A percentile compares a stretch with the other conserved stretches of the same genome.
Conservation (phyloP, 2,329 filamentous ascomycete genomes). For the Xylogone sp. region DNA sequence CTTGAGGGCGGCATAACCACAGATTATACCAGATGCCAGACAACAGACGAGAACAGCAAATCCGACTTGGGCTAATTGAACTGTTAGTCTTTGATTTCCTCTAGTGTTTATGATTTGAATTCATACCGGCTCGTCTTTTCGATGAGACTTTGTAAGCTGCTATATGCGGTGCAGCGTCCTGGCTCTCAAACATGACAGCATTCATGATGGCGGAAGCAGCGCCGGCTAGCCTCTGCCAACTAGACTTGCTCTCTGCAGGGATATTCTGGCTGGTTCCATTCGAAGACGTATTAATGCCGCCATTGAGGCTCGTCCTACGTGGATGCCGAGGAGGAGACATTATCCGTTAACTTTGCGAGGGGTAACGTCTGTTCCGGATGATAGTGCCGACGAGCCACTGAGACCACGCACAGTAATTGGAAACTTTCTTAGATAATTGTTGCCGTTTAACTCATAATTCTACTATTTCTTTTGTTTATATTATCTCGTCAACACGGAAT, state of each 20-base stretch:
- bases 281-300: not conserved
- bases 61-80: constrained; percentile 52
- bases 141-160: constrained; percentile 1
- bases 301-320: not conserved
- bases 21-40: constrained; percentile 71
- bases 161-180: not conserved
- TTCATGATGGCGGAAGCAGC: not conserved
- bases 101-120: not conserved
- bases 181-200: not conserved
- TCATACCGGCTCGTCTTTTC: not conserved
- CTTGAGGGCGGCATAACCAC: constrained; percentile 78
- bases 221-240: not conserved
- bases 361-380: too few species aligned
- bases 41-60: constrained; percentile 66
- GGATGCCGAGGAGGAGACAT: too few species aligned
- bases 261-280: not conserved
- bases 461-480: not conserved
- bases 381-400: too few species aligned
- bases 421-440: too few species aligned
- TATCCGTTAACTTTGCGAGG: too few species aligned
- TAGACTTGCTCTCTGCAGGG: not conserved
- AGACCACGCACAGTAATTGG: too few species aligned
- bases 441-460: too few species aligned
- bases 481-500: not conserved
- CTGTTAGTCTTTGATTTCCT: not conserved